Percentiles rank a stretch among this genome's conserved stretches.
phyloP scores from a whole-genome alignment of 2,329 filamentous ascomycete species.

The Ciborinia camelliae region DNA sequence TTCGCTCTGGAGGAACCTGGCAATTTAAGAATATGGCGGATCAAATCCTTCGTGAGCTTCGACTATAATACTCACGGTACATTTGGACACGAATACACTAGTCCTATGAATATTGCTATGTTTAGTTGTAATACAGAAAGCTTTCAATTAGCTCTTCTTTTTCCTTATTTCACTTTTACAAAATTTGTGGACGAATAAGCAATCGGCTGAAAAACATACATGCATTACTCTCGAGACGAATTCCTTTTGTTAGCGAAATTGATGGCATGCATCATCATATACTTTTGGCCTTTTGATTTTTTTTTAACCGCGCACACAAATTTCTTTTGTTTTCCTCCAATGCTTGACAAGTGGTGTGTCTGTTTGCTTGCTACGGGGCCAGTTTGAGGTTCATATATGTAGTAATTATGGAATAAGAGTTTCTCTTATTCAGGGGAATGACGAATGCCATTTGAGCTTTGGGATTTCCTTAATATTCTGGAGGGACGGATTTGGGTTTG shows the following conservation, averaged over 20 bases:
- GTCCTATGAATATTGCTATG: not conserved
- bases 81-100: not conserved
- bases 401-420: conserved; percentile 14
- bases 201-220: not conserved
- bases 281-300: not conserved
- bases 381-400: conserved; percentile 13
- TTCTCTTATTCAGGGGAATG: not conserved
- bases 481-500: conserved; percentile 33
- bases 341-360: conserved; percentile 3
- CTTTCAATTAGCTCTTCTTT: not conserved
- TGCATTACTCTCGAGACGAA: conserved; percentile 13
- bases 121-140: not conserved
- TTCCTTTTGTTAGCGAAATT: conserved; percentile 12
- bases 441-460: conserved; percentile 9
- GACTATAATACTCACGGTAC: conserved; percentile 45
- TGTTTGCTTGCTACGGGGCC: not conserved
- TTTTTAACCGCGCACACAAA: not conserved
- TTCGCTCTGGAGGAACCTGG: conserved; percentile 85
- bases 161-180: not conserved
- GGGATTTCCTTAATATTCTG: conserved; percentile 3
- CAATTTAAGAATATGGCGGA: conserved; percentile 99
- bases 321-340: not conserved
- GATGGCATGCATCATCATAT: conserved; percentile 10
- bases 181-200: not conserved
- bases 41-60: conserved; percentile 83